Evolutionary conservation across 2,329 filamentous ascomycete genomes (phyloP).

Genomic region (Pyricularia grisea): DNA sequence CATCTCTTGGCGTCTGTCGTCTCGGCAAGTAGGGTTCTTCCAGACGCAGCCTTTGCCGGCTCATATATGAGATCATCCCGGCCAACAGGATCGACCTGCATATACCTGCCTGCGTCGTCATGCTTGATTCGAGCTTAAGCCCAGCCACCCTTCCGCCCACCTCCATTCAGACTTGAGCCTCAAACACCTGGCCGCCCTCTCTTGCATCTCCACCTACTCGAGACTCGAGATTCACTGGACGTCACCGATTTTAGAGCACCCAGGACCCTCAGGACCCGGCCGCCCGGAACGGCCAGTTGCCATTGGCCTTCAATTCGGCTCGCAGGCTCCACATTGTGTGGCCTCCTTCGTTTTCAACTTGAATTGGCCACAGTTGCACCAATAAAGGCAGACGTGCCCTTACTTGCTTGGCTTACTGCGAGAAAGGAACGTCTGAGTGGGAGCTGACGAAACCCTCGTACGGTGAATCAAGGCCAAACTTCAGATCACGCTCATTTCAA

Average conservation of each 20-base stretch:
- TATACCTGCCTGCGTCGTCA: constrained; percentile 1
- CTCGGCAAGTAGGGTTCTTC: not conserved
- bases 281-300: not conserved
- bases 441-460: not conserved
- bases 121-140: constrained; percentile 1
- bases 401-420: not conserved
- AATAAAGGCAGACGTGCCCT: not conserved
- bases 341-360: not conserved
- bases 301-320: not conserved
- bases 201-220: not conserved
- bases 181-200: not conserved
- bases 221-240: not conserved
- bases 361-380: not conserved
- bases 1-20: not conserved
- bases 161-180: not conserved
- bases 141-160: not conserved
- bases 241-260: not conserved
- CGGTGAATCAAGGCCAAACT: not conserved
- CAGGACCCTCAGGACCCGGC: not conserved
- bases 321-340: not conserved
- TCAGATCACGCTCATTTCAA: not conserved
- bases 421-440: not conserved
- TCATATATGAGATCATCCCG: constrained; percentile 1
- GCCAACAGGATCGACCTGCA: not conserved
- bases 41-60: not conserved